Base-by-base conservation (phyloP, 306 rosid species). In the Casuarina glauca region DNA sequence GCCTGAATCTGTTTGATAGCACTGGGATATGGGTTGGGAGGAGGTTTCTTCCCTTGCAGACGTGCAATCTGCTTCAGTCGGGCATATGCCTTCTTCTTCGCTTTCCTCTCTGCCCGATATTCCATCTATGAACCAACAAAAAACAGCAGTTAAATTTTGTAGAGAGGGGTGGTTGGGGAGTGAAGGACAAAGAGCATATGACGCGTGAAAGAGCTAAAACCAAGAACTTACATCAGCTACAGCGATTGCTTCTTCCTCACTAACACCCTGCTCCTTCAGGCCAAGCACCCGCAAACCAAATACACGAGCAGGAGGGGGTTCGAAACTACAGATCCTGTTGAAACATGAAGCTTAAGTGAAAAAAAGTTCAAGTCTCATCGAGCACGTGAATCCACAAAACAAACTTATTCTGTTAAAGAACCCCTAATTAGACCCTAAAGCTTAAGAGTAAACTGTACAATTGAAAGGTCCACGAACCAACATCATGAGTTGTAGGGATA, bases 21-120 rank as follows among this genome's bases (percentile, higher is more conserved):
- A 67, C 91, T 89, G 16, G 97, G 97, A 82, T 82, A 95, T 17
- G 97, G 99, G 83, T 91, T 92, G 39, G 91, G 91, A 82, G 96
- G 99, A 71, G 82, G 93, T 74, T 54, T 88, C 84, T 87, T 95
- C 81, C 97, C 97, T 84, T 86, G 91, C 84, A 82, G 86, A 74
- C 88, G 90, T 2, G 92, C 88, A 70, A 89, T 86, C 83, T 87
- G 83, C 86, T 91, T 95, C 89, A 93, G 75, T 6, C 87, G 88
- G 6, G 67, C 17, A 83, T 91, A 86, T 51, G 97, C 97, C 80
- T 87, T 82, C 96, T 87, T 93, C 89, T 88, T 93, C 0, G 80
- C 88, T 73, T 84, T 87, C 77, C 78, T 93, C 89, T 93, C 96
- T 3, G 85, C 83, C 35, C 79, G 73, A 82, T 95, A 95, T 81